A percentile compares a stretch with the other conserved stretches of the same genome.
Evolutionary conservation across 495 filamentous ascomycete species (phyloP).

Genomic region (Daldinia vernicosa): DNA sequence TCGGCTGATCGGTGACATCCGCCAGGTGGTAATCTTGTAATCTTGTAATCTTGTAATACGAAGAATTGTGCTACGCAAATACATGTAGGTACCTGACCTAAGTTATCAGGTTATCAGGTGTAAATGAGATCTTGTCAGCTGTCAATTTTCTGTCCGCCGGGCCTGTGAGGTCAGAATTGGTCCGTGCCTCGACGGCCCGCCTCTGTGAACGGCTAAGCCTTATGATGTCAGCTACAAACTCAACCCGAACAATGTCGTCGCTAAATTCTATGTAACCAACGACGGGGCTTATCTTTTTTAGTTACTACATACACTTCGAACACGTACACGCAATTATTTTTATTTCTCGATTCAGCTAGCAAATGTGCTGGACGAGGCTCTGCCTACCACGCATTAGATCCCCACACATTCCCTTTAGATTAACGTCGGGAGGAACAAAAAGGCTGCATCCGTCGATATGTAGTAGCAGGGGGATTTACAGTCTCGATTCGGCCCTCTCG

Average conservation of each 20-base stretch:
- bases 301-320: constrained; percentile 1
- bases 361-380: constrained; percentile 25
- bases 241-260: constrained; percentile 7
- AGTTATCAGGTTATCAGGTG: not conserved
- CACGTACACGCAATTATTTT: not conserved
- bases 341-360: not conserved
- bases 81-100: not conserved
- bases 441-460: constrained; percentile 25
- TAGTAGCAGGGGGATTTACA: constrained; percentile 2
- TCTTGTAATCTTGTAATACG: constrained; percentile 2
- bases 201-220: not conserved
- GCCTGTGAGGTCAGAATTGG: constrained; percentile 36
- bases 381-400: constrained; percentile 15
- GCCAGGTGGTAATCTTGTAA: constrained; percentile 4
- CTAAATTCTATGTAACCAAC: not conserved
- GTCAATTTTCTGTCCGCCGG: not conserved
- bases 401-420: constrained; percentile 26
- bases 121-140: not conserved
- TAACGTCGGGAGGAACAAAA: constrained; percentile 15
- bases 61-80: too few species aligned
- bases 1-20: constrained; percentile 14
- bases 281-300: not conserved
- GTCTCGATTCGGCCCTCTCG: constrained; percentile 24
- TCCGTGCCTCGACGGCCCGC: constrained; percentile 18
- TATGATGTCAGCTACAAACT: constrained; percentile 42